Evolutionary conservation across 768 basidiomycete genomes (phyloP).

Genomic region (Lyophyllum atratum): DNA sequence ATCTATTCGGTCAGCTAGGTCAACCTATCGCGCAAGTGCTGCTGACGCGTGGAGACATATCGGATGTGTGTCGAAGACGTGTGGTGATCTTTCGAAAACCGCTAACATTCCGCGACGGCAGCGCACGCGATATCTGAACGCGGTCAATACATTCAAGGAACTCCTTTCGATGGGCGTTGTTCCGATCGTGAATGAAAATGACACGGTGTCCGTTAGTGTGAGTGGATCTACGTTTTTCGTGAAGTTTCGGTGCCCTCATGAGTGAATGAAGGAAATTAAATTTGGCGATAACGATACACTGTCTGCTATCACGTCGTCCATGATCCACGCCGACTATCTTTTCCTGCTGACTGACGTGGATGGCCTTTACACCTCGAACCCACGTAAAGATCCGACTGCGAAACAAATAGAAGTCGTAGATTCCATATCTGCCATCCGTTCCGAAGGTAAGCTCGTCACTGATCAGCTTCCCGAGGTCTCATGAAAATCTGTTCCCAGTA

Average conservation of each 20-base stretch:
- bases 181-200: conserved; percentile 99
- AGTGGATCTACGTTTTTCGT: conserved; percentile 32
- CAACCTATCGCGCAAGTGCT: conserved; percentile 96
- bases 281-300: conserved; percentile 99
- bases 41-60: conserved; percentile 93
- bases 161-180: conserved; percentile 92
- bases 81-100: conserved; percentile 12
- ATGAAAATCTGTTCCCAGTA: conserved; percentile 51
- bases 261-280: conserved; percentile 89
- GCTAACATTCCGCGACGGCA: conserved; percentile 35
- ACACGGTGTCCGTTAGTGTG: conserved; percentile 96
- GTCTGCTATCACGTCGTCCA: conserved; percentile 95
- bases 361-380: conserved; percentile 93
- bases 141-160: conserved; percentile 93
- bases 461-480: not conserved
- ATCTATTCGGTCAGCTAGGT: conserved; percentile 89
- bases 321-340: conserved; percentile 97
- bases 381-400: conserved; percentile 84
- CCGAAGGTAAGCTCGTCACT: conserved; percentile 59
- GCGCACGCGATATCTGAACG: conserved; percentile 95
- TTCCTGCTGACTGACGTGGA: conserved; percentile 97
- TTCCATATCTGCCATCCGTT: conserved; percentile 79
- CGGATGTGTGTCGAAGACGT: conserved; percentile 66
- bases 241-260: not conserved
- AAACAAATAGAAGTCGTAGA: conserved; percentile 79